Base-by-base conservation (phyloP, 371 early-diverging fungal species). In the Nematocida sp. region DNA sequence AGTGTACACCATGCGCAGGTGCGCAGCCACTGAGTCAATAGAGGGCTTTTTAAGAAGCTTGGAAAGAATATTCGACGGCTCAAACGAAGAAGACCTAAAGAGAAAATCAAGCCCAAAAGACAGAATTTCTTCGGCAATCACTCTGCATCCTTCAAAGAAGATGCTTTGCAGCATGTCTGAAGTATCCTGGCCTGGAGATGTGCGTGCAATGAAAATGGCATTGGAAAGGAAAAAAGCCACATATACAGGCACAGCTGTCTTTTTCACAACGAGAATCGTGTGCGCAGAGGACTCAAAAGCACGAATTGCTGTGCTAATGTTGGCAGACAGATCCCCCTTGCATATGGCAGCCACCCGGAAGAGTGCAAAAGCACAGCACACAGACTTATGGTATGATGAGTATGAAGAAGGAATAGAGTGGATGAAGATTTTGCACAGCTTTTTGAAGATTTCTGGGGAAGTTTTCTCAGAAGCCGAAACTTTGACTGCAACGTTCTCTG, bases 71-170 rank as follows among this genome's bases (percentile, higher is more conserved):
- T 21, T 63, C 2, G 13, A 13, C 15, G 23, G 19, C 23, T 58
- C 74, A 13, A n/a, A 17, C 7, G 2, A 2, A 25, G 49, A 27
- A 2, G 62, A 25, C 4, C 49, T 70, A 34, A 70, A 70, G 5
- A 70, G 50, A 49, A 70, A 70, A 25, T 70, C 74, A 27, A 49
- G 17, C 27, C 74, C 74, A 25, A 70, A 70, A 15, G 7, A 4
- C 5, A 38, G 23, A 7, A 70, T 60, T 25, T 70, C 74, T 8
- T 57, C 74, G 36, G 34, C 11, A 21, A 70, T 4, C 8, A 50
- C 62, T 19, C 19, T 55, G 32, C 74, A 70, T 23, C 74, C 63
- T 17, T n/a, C 50, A 17, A 25, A n/a, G 41, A 60, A 70, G 17
- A 70, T 32, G 21, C 58, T 43, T 37, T 70, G 74, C 19, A 70